Percentiles rank a stretch among this genome's conserved stretches.
These are phyloP conservation scores for Colletotrichum gloeosporioides DNA, from an alignment of 2,329 filamentous ascomycete species.

Conservation along the genomic window DNA sequence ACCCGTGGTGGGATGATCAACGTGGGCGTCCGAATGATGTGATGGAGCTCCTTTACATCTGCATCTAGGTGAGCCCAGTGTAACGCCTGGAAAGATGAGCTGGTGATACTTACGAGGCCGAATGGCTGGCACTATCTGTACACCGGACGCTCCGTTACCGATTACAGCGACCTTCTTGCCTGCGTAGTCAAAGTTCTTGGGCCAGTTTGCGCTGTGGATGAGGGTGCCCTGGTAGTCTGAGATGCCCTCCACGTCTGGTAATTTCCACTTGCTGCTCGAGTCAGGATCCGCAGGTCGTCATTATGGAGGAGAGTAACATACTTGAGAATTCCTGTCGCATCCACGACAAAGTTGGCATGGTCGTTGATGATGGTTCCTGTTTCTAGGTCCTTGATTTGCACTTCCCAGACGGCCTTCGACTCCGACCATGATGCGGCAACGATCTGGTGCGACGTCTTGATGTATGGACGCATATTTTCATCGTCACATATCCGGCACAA, in stretches of 20 bases:
- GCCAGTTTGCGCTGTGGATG: slow-evolving; percentile 61
- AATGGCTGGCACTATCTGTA: slow-evolving; percentile 59
- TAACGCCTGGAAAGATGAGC: background rate
- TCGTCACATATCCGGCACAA: slow-evolving; percentile 54
- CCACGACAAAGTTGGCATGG: slow-evolving; percentile 52
- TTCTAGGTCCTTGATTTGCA: slow-evolving; percentile 43
- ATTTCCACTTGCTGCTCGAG: slow-evolving; percentile 52
- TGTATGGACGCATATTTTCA: slow-evolving; percentile 46
- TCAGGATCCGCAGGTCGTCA: slow-evolving; percentile 16
- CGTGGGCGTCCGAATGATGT: slow-evolving; percentile 47
- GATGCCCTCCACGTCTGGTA: slow-evolving; percentile 54
- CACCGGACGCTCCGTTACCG: slow-evolving; percentile 59
- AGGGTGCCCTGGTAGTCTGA: slow-evolving; percentile 51
- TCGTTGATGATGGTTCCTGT: slow-evolving; percentile 47
- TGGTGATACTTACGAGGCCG: slow-evolving; percentile 40
- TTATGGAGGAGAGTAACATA: slow-evolving; percentile 31
- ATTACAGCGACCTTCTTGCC: slow-evolving; percentile 61
- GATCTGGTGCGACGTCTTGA: slow-evolving; percentile 50
- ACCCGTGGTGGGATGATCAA: slow-evolving; percentile 46
- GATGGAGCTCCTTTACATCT: slow-evolving; percentile 44
- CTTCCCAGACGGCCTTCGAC: slow-evolving; percentile 43
- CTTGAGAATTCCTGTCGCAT: slow-evolving; percentile 60
- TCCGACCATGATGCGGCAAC: slow-evolving; percentile 51
- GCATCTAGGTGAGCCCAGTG: slow-evolving; percentile 23
- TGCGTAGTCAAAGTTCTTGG: slow-evolving; percentile 50